Base-by-base conservation (phyloP, 371 early-diverging fungal genomes). In the Encephalitozoon cuniculi region DNA sequence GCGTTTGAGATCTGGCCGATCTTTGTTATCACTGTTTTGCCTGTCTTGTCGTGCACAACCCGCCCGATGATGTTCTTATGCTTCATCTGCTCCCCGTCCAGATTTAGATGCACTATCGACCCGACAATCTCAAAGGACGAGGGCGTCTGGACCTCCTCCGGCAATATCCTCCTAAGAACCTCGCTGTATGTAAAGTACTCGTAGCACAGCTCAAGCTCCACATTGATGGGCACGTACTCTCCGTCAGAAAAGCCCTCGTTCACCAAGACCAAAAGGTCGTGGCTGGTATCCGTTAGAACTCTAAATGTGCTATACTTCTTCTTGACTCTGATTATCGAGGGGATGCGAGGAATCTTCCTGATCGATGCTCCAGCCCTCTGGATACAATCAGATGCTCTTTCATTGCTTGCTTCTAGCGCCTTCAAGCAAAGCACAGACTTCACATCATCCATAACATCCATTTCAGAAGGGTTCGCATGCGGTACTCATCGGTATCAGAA, bases 71-170 rank as follows among this genome's bases (percentile, higher is more conserved):
- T 49, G 44, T 78, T 59, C 69, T 81, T 82, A 76, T 83, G 78
- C 18, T 32, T 37, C 6, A 82, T 54, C 28, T 75, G 71, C 25
- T 80, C 79, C 18, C 79, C 78, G 26, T 74, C 81, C 52, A 85
- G 53, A 74, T 85, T 85, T 25, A 85, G 64, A 68, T 85, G 85
- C 11, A 82, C 63, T 53, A 85, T 81, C 30, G 68, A 44, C 1
- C 85, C 85, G 40, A 85, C 72, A n/a, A 70, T 69, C 52, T 85
- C 80, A 79, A 68, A 82, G 12, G 76, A 78, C 11, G 70, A 53
- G 26, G 77, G 78, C n/a, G 64, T 59, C 41, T 76, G 66, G 8
- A 43, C 64, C 18, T 74, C 71, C 8, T 9, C 23, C n/a, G 74
- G 75, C 23, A 71, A 55, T 30, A 66, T 41, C 64, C 30, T 53